These are phyloP conservation scores for Microbotryum saponariae DNA, from an alignment of 1,284 basidiomycete species.

Conservation along the genomic window DNA sequence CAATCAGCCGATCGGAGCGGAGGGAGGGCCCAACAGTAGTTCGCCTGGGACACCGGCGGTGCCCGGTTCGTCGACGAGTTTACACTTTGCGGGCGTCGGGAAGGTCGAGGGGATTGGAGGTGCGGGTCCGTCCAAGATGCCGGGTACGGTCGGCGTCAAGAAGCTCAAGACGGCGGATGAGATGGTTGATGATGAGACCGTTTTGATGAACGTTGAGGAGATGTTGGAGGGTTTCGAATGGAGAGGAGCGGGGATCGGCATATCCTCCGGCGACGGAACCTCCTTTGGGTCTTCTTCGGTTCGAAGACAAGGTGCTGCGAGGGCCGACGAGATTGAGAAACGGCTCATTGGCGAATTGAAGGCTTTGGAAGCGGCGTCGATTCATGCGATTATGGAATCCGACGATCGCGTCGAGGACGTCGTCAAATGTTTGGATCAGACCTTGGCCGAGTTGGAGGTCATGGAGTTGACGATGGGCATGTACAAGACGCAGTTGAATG, in stretches of 20 bases:
- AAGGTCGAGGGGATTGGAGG: too few relatives aligned
- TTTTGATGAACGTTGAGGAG: conserved; percentile 81
- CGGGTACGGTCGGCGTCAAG: too few relatives aligned
- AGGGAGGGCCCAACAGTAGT: too few relatives aligned
- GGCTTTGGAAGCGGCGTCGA: conserved; percentile 90
- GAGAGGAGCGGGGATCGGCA: conserved; percentile 49
- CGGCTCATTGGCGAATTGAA: conserved; percentile 75
- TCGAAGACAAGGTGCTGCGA: conserved; percentile 49
- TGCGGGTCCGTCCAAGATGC: too few relatives aligned
- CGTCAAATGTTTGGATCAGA: conserved; percentile 53
- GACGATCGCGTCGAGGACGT: conserved; percentile 77
- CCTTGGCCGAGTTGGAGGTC: conserved; percentile 38
- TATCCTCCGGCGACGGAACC: conserved; percentile 46
- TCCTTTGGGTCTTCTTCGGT: conserved; percentile 22
- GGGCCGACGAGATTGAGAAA: conserved; percentile 79
- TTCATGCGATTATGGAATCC: conserved; percentile 92
- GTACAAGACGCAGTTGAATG: conserved; percentile 90
- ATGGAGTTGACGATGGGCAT: conserved; percentile 58
- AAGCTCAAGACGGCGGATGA: neutral
- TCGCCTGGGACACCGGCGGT: too few relatives aligned
- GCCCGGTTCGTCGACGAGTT: too few relatives aligned
- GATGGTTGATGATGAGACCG: conserved; percentile 59
- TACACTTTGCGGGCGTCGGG: too few relatives aligned
- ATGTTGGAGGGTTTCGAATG: conserved; percentile 98
- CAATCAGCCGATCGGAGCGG: too few relatives aligned